phyloP scores from a whole-genome alignment of 495 filamentous ascomycete species.

The Aspergillus indologenus region DNA sequence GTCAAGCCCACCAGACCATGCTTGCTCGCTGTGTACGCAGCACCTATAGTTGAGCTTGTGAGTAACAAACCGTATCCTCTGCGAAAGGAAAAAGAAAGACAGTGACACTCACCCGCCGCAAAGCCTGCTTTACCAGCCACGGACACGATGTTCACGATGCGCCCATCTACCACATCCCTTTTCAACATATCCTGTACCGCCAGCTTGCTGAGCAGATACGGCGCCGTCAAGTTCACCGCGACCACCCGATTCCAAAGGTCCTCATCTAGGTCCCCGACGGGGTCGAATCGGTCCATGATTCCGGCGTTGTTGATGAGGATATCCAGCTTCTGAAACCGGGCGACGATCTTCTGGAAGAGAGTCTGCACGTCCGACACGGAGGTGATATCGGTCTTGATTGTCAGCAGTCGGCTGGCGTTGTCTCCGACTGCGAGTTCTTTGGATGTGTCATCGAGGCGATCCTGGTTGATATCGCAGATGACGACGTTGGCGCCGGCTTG shows the following conservation, averaged over 20 bases:
- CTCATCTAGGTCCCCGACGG: constrained; percentile 48
- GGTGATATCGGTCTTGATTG: constrained; percentile 43
- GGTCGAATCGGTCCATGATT: constrained; percentile 57
- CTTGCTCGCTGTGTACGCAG: constrained; percentile 48
- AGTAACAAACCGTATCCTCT: no score
- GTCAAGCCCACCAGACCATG: constrained; percentile 53
- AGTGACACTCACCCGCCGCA: constrained; percentile 26
- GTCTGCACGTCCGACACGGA: constrained; percentile 28
- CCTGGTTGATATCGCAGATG: constrained; percentile 44
- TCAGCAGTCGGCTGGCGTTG: constrained; percentile 32
- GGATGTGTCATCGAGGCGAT: constrained; percentile 40
- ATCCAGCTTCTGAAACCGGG: constrained; percentile 33
- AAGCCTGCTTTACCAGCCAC: constrained; percentile 34
- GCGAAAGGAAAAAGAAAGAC: not conserved
- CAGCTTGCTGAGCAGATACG: constrained; percentile 50
- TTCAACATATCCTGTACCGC: constrained; percentile 48
- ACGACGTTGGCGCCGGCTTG: constrained; percentile 45
- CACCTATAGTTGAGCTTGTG: no score
- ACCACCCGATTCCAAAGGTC: constrained; percentile 57
- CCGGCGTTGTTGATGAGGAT: constrained; percentile 46
- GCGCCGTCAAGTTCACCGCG: constrained; percentile 57
- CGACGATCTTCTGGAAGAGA: constrained; percentile 35
- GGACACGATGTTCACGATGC: constrained; percentile 41
- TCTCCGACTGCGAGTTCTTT: constrained; percentile 28
- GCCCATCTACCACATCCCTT: constrained; percentile 27